Evolutionary conservation across 169 alveolate genomes (phyloP).

Genomic region (Theileria equi): DNA sequence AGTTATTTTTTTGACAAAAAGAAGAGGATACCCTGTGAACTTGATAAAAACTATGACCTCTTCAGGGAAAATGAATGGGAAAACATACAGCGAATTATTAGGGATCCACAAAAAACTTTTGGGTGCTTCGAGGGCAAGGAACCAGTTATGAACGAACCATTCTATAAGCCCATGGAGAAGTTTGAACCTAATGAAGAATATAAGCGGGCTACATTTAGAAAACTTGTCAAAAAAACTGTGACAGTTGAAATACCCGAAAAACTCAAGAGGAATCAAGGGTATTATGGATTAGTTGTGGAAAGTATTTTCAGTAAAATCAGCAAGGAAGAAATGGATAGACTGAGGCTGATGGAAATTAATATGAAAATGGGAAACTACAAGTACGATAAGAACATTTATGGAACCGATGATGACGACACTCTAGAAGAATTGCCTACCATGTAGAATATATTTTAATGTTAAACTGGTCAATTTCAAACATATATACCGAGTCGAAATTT

Average conservation of each 20-base stretch:
- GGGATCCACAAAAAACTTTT: conserved; percentile 22
- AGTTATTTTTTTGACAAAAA: background rate
- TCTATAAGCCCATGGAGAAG: conserved; percentile 7
- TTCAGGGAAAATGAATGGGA: conserved; percentile 1
- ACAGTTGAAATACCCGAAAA: conserved; percentile 7
- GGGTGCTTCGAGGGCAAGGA: conserved; percentile 41
- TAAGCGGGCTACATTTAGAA: conserved; percentile 33
- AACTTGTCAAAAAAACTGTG: background rate
- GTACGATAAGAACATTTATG: conserved; percentile 12
- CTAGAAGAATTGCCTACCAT: too few species aligned
- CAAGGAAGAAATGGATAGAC: conserved; percentile 18
- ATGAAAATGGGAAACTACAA: conserved; percentile 33
- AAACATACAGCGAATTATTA: background rate
- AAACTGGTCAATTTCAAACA: background rate
- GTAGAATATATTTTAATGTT: background rate
- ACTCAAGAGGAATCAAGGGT: conserved; percentile 14
- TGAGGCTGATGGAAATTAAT: conserved; percentile 36
- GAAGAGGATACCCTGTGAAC: background rate
- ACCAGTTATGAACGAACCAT: conserved; percentile 10
- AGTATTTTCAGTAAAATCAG: conserved; percentile 14
- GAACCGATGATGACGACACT: background rate
- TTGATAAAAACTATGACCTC: background rate
- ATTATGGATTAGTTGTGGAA: conserved; percentile 51
- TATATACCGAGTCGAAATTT: conserved; percentile 14
- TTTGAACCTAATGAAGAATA: background rate